phyloP scores from a whole-genome alignment of 768 basidiomycete species.

The Hortiboletus flavorubellus region DNA sequence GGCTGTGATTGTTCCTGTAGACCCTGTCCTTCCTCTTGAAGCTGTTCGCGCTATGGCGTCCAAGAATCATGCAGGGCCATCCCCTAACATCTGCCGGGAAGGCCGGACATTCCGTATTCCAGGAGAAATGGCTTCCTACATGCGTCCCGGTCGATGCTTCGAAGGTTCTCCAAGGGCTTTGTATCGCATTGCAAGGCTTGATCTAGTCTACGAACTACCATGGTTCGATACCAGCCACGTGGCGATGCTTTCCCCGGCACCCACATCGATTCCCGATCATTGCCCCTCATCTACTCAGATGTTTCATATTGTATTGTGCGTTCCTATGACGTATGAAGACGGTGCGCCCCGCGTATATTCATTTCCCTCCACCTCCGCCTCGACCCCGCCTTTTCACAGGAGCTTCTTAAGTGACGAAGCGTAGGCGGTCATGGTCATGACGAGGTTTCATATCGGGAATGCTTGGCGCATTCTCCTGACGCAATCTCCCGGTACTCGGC shows the following conservation, averaged over 20 bases:
- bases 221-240: conserved; percentile 1
- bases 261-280: conserved; percentile 24
- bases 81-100: background rate
- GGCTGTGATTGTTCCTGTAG: conserved; percentile 18
- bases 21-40: conserved; percentile 6
- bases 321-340: conserved; percentile 31
- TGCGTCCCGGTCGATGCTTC: background rate
- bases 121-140: background rate
- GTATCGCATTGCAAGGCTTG: background rate
- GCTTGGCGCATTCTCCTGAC: conserved; percentile 7
- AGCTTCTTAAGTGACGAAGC: conserved; percentile 18
- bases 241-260: background rate
- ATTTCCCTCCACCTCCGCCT: conserved; percentile 26
- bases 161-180: background rate
- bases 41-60: conserved; percentile 12
- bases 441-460: conserved; percentile 12
- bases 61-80: background rate
- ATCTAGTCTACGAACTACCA: background rate
- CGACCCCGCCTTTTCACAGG: conserved; percentile 25
- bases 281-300: background rate
- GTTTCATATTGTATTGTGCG: background rate
- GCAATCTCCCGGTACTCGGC: conserved; percentile 8
- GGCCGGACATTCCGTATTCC: background rate
- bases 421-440: conserved; percentile 4
- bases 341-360: conserved; percentile 4